phyloP scores from a whole-genome alignment of 169 alveolate genomes.

The Plasmodium relictum region DNA sequence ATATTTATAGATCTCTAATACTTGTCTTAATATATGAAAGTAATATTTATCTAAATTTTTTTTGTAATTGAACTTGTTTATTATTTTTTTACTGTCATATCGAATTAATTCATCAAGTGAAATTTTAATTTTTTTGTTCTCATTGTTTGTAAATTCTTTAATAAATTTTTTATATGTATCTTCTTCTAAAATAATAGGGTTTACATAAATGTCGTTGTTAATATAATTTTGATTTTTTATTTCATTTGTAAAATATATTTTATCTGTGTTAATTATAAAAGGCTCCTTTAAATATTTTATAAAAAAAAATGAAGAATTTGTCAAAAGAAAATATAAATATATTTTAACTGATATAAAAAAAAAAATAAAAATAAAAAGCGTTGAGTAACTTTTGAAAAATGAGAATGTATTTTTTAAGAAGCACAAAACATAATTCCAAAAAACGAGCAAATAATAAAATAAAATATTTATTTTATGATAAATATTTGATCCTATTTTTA shows the following conservation, averaged over 20 bases:
- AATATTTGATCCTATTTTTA: slow-evolving; percentile 10
- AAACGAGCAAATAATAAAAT: slow-evolving; percentile 10
- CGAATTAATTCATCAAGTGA: not conserved
- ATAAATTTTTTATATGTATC: slow-evolving; percentile 18
- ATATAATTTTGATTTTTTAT: not conserved
- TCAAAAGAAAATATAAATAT: not conserved
- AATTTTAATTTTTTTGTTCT: not conserved
- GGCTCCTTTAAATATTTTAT: not conserved
- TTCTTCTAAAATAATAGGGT: slow-evolving; percentile 5
- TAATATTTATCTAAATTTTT: too few species aligned
- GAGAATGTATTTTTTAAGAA: slow-evolving; percentile 20
- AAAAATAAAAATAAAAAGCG: not conserved
- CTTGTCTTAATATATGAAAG: too few species aligned
- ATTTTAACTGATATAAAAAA: not conserved
- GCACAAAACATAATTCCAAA: slow-evolving; percentile 12
- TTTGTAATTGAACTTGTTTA: not conserved
- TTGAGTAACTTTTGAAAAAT: slow-evolving; percentile 7
- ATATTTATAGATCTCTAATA: too few species aligned
- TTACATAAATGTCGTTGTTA: not conserved
- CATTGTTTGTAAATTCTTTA: slow-evolving; percentile 2
- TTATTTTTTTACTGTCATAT: not conserved
- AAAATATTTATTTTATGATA: slow-evolving; percentile 21
- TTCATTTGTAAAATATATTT: not conserved
- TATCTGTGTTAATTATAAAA: not conserved
- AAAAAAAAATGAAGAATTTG: not conserved